Evolutionary conservation across 495 filamentous ascomycete species (phyloP), one percentile per base, ranked within the genome.

Genomic region (Penicillium crystallinum): DNA sequence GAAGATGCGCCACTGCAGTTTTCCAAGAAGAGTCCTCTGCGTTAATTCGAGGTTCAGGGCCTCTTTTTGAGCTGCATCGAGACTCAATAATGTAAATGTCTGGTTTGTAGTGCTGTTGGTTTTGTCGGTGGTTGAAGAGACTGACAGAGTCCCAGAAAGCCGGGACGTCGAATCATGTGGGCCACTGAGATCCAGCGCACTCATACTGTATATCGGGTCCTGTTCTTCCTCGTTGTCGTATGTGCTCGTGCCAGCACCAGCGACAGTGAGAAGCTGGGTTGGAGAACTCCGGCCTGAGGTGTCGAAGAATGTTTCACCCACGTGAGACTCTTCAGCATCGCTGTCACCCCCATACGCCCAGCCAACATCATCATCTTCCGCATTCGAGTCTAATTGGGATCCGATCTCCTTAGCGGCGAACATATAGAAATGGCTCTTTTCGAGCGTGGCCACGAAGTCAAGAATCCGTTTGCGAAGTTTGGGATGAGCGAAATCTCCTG

Each of bases 401-500:
- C 79, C 76, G 67, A 98, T 90, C 58, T 96, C 90, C 57, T 88
- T 86, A 8, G 87, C 86, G 2, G 92, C 89, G 21, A 85, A 81
- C 48, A 88, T 84, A 68, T 91, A 91, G 44, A 89, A 83, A 37
- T 86, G 81, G 50, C 84, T 85, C 15, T 75, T 76, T 38, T 87
- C 79, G 30, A 97, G 68, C 10, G 77, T 75, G 15, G 71, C 62
- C 8, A 96, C 82, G 59, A 98, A 92, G 17, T 81, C 82, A 22
- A 81, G 76, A 47, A 96, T 72, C 7, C 73, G 78, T 55, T 78
- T 80, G 48, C 82, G 83, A 9, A 90, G 93, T 46, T 78, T 78
- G n/a, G 86, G 82, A 58, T 87, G 80, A 0, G 90, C 88, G 73
- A 97, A 95, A 68, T 98, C 93, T 3, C 89, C 92, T 0, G 93